phyloP scores from a whole-genome alignment of 768 basidiomycete species.

The Pulveroboletus sp. region DNA sequence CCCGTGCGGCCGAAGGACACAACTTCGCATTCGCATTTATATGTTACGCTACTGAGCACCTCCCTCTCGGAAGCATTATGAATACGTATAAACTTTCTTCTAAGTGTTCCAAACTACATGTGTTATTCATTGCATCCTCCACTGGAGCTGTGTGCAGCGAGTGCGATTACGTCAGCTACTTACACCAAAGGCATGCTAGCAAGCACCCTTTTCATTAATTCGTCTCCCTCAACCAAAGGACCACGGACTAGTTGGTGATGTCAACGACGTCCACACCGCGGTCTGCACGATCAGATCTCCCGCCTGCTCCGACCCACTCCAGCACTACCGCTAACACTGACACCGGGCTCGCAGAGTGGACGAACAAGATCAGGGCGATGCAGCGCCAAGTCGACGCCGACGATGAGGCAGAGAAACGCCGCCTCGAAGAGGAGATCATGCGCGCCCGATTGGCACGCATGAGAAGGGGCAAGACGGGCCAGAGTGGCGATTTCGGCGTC shows the following conservation, averaged over 20 bases:
- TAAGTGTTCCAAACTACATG: no score
- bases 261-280: constrained; percentile 29
- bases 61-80: no score
- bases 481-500: constrained; percentile 37
- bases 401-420: constrained; percentile 71
- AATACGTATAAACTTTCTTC: no score
- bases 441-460: constrained; percentile 45
- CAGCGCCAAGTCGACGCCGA: constrained; percentile 80
- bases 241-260: constrained; percentile 14
- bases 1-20: no score
- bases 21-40: no score
- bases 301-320: constrained; percentile 28
- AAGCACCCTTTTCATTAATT: no score
- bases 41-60: no score
- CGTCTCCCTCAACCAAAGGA: background rate
- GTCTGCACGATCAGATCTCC: constrained; percentile 36
- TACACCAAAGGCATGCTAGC: no score
- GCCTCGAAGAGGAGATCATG: constrained; percentile 55
- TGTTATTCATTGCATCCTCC: no score
- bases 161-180: background rate
- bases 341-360: constrained; percentile 74
- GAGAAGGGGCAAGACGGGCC: constrained; percentile 34
- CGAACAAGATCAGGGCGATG: constrained; percentile 72
- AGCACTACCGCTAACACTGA: constrained; percentile 41
- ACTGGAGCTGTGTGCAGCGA: no score